Conservation (phyloP, 768 basidiomycete genomes). For the Termitomyces sp. region DNA sequence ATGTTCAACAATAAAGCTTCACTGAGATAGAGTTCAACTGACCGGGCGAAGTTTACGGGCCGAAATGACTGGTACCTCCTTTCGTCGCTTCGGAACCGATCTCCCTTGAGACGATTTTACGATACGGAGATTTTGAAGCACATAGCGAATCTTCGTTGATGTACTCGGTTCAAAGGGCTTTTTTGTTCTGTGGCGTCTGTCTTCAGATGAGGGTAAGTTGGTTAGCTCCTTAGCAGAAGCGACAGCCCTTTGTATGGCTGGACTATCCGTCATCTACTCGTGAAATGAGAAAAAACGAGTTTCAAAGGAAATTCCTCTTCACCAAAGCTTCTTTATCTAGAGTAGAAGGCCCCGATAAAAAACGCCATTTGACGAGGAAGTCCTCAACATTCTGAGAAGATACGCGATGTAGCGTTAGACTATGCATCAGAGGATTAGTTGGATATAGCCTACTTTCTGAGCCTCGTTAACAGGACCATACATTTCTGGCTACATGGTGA, state of each 20-base stretch:
- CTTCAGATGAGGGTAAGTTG: not conserved
- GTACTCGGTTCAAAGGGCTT: not conserved
- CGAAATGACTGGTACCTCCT: too few species aligned
- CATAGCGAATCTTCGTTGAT: not conserved
- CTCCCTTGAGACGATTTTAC: not conserved
- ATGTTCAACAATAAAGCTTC: not conserved
- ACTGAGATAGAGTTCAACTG: not conserved
- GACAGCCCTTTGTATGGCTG: not conserved
- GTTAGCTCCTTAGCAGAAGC: not conserved
- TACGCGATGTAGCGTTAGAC: not conserved
- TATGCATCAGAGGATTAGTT: not conserved
- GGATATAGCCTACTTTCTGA: constrained; percentile 8
- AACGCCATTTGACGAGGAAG: constrained; percentile 6
- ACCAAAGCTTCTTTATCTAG: not conserved
- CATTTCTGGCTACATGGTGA: constrained; percentile 5
- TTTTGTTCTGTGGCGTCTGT: not conserved
- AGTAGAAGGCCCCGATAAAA: constrained; percentile 5
- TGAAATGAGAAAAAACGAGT: not conserved
- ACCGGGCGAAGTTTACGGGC: not conserved
- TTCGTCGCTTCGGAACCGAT: not conserved
- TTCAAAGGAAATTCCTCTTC: not conserved
- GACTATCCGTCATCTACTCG: not conserved
- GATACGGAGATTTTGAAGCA: not conserved
- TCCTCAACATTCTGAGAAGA: constrained; percentile 11
- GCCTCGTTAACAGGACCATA: constrained; percentile 11